Evolutionary conservation across 2,329 filamentous ascomycete genomes (phyloP), one percentile per base, ranked within the genome.

Genomic region (Orbilia ellipsospora): DNA sequence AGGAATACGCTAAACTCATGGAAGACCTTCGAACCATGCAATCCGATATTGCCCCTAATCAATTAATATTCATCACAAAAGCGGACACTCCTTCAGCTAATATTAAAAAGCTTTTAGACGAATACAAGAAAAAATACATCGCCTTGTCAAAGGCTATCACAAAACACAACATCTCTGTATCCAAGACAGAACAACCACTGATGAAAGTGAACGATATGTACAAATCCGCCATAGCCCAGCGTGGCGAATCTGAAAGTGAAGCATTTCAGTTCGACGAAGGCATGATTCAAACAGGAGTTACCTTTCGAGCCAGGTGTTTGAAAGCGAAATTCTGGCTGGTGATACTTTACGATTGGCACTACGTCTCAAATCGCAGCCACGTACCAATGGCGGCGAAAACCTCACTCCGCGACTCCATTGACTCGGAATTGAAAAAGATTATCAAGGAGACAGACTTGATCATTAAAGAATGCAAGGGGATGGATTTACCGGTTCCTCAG

Each of bases 151-250:
- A 8, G 12, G 15, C 18, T n/a, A 56, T 65, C 18, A 10, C 18
- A 6, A 31, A 61, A 2, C 70, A 63, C 65, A 70, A 64, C 20
- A 8, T 2, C 13, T 76, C 55, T 12, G 73, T 76, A 1, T 12
- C 36, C 1, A 61, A 51, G 51, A 55, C 60, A 12, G 73, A 76
- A 23, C 73, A 76, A 28, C 73, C 73, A 4, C 31, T 76, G 2
- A 45, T 54, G 1, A 76, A 76, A 48, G 65, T 76, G 1, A 70
- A 76, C 42, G 61, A 31, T 26, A 18, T 76, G 8, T 69, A 68
- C 51, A 31, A 40, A 7, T 54, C 65, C 10, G 65, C 73, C 12
- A 18, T 65, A 18, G 60, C 73, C 2, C 61, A 54, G 28, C 52
- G 45, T 13, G 59, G 28, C n/a, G 10, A 48, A 7, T 8, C 50